phyloP scores from a whole-genome alignment of 2,329 filamentous ascomycete species.

The Exophiala oligosperma region DNA sequence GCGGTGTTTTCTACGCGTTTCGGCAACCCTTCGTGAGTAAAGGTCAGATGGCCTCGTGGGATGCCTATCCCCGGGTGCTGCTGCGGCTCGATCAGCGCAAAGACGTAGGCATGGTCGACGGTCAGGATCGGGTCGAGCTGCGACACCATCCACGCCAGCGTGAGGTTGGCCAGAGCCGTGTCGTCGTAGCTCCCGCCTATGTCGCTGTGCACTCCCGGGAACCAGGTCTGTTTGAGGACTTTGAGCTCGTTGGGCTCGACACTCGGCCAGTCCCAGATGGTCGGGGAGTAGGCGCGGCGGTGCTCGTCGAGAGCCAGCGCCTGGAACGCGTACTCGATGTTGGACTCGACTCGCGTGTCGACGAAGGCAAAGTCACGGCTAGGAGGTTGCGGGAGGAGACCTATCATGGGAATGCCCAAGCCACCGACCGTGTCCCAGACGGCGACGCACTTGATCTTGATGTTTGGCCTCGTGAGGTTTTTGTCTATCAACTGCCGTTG shows the following conservation, averaged over 20 bases:
- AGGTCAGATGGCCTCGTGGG: constrained; percentile 11
- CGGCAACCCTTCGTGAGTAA: constrained; percentile 9
- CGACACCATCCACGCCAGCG: constrained; percentile 54
- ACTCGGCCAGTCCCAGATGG: constrained; percentile 34
- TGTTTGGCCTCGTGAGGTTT: constrained; percentile 23
- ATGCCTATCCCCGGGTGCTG: constrained; percentile 8
- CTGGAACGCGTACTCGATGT: constrained; percentile 37
- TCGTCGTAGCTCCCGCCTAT: constrained; percentile 50
- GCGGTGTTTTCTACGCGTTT: constrained; percentile 14
- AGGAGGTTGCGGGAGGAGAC: constrained; percentile 26
- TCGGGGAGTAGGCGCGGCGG: constrained; percentile 34
- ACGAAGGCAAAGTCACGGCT: constrained; percentile 35
- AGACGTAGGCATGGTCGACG: constrained; percentile 28
- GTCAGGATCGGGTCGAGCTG: constrained; percentile 35
- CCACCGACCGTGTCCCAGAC: constrained; percentile 39
- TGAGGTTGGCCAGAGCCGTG: constrained; percentile 50
- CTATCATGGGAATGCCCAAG: constrained; percentile 34
- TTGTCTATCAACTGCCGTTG: constrained; percentile 24
- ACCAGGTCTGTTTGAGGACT: constrained; percentile 48
- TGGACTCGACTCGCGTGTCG: constrained; percentile 34
- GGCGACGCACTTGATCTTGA: constrained; percentile 34
- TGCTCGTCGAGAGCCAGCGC: constrained; percentile 36
- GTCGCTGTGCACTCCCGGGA: constrained; percentile 50
- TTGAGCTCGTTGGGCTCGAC: constrained; percentile 31
- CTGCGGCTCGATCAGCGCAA: constrained; percentile 4